A percentile compares a stretch with the other conserved stretches of the same genome.
Conservation (phyloP, 306 rosid species). For the Cucurbita argyrosperma region DNA sequence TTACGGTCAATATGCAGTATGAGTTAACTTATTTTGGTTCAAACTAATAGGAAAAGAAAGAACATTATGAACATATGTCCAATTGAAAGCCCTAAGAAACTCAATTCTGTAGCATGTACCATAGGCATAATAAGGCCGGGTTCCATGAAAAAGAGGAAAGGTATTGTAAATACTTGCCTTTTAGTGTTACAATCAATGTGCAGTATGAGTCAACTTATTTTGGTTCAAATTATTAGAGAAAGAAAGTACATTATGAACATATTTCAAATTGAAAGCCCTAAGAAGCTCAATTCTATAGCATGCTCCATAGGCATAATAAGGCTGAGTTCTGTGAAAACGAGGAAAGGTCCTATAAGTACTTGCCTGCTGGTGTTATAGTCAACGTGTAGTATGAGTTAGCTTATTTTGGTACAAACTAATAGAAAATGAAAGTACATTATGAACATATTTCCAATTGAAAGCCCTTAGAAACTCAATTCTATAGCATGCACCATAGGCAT, state of each 20-base stretch:
- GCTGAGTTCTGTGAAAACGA: not conserved
- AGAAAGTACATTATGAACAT: not conserved
- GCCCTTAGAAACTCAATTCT: not conserved
- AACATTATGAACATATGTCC: not conserved
- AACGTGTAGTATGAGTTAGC: not conserved
- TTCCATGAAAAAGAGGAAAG: not conserved
- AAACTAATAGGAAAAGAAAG: not conserved
- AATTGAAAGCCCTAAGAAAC: not conserved
- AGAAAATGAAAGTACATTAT: not conserved
- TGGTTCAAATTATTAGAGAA: not conserved
- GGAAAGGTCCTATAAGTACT: not conserved
- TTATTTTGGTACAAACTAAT: not conserved
- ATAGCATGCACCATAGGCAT: not conserved
- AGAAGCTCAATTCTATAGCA: not conserved
- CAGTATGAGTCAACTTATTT: not conserved
- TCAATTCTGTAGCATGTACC: not conserved
- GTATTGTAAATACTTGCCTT: not conserved
- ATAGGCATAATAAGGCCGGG: not conserved
- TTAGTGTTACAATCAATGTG: not conserved
- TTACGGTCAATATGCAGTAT: not conserved
- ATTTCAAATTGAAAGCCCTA: not conserved
- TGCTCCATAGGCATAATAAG: not conserved
- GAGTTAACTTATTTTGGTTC: not conserved
- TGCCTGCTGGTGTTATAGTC: not conserved
- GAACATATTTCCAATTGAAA: not conserved